These are phyloP conservation scores for Rhizodiscina lignyota DNA, from an alignment of 495 filamentous ascomycete species.

Conservation along the genomic window DNA sequence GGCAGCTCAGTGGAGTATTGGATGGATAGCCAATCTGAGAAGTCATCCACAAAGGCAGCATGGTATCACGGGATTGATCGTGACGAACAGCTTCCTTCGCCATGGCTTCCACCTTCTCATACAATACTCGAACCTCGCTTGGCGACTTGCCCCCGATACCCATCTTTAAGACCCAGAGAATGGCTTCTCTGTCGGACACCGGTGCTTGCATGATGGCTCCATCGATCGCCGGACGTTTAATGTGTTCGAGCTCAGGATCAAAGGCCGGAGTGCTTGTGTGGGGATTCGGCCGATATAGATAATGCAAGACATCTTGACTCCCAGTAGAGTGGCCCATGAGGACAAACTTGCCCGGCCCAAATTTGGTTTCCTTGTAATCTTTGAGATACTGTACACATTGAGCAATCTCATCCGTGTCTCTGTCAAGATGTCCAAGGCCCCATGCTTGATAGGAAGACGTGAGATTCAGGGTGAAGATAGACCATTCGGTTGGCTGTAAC, in stretches of 20 bases:
- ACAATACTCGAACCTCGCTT: slow-evolving; percentile 26
- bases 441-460: slow-evolving; percentile 55
- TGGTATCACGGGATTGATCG: slow-evolving; percentile 33
- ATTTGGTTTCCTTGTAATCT: too few species aligned
- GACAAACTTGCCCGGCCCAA: slow-evolving; percentile 40
- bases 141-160: slow-evolving; percentile 28
- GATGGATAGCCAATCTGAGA: too few species aligned
- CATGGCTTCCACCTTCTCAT: slow-evolving; percentile 35
- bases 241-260: too few species aligned
- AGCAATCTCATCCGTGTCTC: slow-evolving; percentile 59
- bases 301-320: slow-evolving; percentile 75
- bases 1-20: slow-evolving; percentile 45
- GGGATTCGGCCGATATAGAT: slow-evolving; percentile 30
- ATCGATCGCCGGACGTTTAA: slow-evolving; percentile 35
- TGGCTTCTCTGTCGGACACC: slow-evolving; percentile 70
- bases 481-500: slow-evolving; percentile 47
- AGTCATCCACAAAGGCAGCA: slow-evolving; percentile 28
- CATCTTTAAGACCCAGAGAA: too few species aligned
- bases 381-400: slow-evolving; percentile 57
- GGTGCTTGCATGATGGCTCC: slow-evolving; percentile 74
- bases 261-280: too few species aligned
- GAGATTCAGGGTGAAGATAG: slow-evolving; percentile 43
- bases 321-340: slow-evolving; percentile 82
- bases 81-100: slow-evolving; percentile 33
- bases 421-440: slow-evolving; percentile 48